Evolutionary conservation across 169 alveolate species (phyloP).

Genomic region (Toxoplasma gondii): DNA sequence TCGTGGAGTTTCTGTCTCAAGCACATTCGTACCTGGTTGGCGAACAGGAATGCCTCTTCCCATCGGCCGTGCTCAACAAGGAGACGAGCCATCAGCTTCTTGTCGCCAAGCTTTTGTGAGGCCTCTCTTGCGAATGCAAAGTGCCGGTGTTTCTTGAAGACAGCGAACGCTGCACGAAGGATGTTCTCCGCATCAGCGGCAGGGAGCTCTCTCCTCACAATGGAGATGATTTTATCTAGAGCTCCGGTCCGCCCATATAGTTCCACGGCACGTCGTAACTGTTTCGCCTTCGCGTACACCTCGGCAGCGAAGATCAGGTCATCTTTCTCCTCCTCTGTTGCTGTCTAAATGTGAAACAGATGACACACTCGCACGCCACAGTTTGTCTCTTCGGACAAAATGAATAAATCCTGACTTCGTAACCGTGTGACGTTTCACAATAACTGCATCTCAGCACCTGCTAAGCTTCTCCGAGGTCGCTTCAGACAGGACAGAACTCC

Average conservation of each 20-base stretch:
- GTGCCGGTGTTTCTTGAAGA: not conserved
- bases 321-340: not conserved
- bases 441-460: no score
- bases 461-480: no score
- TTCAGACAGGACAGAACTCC: no score
- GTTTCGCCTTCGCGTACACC: not conserved
- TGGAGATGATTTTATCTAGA: not conserved
- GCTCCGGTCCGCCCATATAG: constrained; percentile 7
- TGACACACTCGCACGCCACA: not conserved
- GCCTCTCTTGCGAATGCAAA: constrained; percentile 20
- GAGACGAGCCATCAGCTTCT: not conserved
- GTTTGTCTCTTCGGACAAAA: not conserved
- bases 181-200: not conserved
- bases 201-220: not conserved
- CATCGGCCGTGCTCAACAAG: not conserved
- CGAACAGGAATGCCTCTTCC: constrained; percentile 18
- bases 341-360: not conserved
- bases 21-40: not conserved
- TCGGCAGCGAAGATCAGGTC: not conserved
- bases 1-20: no score
- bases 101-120: not conserved
- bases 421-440: no score
- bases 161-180: not conserved
- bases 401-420: no score
- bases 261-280: not conserved